A percentile compares a stretch with the other conserved stretches of the same genome.
These are phyloP conservation scores for Trametes maxima DNA, from an alignment of 768 basidiomycete species.

Conservation along the genomic window DNA sequence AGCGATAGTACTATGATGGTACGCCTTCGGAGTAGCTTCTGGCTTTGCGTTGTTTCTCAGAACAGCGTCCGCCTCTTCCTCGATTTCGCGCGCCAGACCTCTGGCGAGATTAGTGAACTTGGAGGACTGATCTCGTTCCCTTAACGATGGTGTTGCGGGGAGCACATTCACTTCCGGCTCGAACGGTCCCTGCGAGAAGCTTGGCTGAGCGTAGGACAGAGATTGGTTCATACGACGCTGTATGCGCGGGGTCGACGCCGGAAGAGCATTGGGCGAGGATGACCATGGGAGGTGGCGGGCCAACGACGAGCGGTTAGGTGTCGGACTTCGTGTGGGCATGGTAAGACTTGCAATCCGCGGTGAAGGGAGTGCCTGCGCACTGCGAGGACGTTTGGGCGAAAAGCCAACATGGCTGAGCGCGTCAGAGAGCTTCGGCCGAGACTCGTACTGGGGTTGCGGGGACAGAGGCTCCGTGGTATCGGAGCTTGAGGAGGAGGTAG, in stretches of 20 bases:
- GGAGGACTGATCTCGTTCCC: slow-evolving; percentile 37
- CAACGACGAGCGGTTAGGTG: slow-evolving; percentile 18
- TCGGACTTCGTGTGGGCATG: slow-evolving; percentile 2
- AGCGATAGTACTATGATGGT: slow-evolving; percentile 14
- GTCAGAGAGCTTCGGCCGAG: slow-evolving; percentile 67
- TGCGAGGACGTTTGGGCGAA: slow-evolving; percentile 76
- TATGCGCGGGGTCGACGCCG: slow-evolving; percentile 13
- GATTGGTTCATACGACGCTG: slow-evolving; percentile 29
- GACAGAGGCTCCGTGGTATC: slow-evolving; percentile 44
- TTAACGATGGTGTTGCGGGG: slow-evolving; percentile 62
- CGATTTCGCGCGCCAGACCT: slow-evolving; percentile 58
- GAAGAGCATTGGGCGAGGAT: slow-evolving; percentile 14
- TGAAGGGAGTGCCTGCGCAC: slow-evolving; percentile 34
- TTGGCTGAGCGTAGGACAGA: slow-evolving; percentile 27
- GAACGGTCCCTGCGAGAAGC: slow-evolving; percentile 13
- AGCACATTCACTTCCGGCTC: slow-evolving; percentile 57
- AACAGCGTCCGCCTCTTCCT: slow-evolving; percentile 36
- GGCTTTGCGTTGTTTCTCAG: slow-evolving; percentile 24
- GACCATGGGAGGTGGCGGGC: slow-evolving; percentile 24
- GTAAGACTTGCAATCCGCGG: slow-evolving; percentile 5
- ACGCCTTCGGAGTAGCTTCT: slow-evolving; percentile 10
- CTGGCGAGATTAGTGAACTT: slow-evolving; percentile 63
- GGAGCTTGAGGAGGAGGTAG: slow-evolving; percentile 47
- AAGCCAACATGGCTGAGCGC: slow-evolving; percentile 70
- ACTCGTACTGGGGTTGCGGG: slow-evolving; percentile 40